A percentile compares a stretch with the other conserved stretches of the same genome.
These are phyloP conservation scores for Dioscorea zingiberensis DNA, from an alignment of 106 monocot genomes.

Conservation along the genomic window DNA sequence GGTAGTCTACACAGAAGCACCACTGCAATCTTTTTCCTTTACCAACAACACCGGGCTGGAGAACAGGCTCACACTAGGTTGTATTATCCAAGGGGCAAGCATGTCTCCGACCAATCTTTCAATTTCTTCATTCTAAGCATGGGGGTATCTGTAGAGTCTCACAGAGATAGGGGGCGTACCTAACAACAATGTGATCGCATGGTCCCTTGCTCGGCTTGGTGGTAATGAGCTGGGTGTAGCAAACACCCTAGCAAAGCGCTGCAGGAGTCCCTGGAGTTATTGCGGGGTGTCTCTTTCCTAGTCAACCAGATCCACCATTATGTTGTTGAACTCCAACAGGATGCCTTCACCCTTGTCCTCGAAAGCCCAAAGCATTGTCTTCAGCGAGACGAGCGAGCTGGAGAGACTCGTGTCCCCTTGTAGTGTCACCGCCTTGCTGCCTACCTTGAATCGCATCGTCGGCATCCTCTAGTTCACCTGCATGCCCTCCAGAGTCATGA, in stretches of 20 bases:
- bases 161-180: too few species aligned
- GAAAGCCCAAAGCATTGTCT: too few species aligned
- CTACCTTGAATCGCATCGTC: not conserved
- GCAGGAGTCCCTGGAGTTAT: not conserved
- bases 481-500: too few species aligned
- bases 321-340: too few species aligned
- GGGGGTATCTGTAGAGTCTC: not conserved
- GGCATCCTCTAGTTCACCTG: too few species aligned
- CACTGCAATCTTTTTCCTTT: conserved; percentile 2
- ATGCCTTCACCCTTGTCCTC: too few species aligned
- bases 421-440: not conserved
- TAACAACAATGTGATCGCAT: too few species aligned
- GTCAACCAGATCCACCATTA: not conserved
- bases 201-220: not conserved
- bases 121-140: not conserved
- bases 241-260: not conserved
- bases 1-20: conserved; percentile 1
- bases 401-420: not conserved
- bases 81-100: not conserved
- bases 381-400: too few species aligned
- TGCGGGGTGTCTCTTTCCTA: not conserved
- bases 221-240: not conserved
- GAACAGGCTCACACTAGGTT: not conserved
- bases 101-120: not conserved
- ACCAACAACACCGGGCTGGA: not conserved